Evolutionary conservation across 257 asterid genomes (phyloP).

Genomic region (Thymus mandschuricus): DNA sequence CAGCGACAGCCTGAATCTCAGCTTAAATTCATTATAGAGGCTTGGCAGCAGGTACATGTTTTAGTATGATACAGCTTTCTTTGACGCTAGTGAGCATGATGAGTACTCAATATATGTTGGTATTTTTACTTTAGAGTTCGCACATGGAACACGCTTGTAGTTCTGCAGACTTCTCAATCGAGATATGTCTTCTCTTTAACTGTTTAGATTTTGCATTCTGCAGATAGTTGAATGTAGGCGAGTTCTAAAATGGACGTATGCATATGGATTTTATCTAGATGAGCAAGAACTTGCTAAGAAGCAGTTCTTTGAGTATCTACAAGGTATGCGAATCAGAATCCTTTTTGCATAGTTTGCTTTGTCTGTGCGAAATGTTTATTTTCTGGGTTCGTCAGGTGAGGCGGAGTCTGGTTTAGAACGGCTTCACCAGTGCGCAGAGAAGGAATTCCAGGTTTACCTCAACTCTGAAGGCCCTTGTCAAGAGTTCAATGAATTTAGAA

Average conservation of each 20-base stretch:
- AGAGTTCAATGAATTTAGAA: conserved; percentile 87
- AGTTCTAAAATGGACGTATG: conserved; percentile 93
- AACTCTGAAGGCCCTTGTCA: conserved; percentile 70
- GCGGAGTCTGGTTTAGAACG: conserved; percentile 97
- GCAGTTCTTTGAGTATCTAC: conserved; percentile 91
- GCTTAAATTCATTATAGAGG: conserved; percentile 91
- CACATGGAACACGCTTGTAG: background rate
- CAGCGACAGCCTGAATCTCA: conserved; percentile 96
- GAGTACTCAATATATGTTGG: conserved; percentile 20
- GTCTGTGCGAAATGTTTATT: conserved; percentile 17
- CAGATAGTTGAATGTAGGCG: conserved; percentile 98
- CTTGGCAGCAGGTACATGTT: conserved; percentile 87
- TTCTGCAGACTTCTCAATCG: conserved; percentile 23
- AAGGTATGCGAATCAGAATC: conserved; percentile 51
- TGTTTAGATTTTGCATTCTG: conserved; percentile 34
- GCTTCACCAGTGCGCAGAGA: conserved; percentile 97
- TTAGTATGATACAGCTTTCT: conserved; percentile 14
- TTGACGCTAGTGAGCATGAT: conserved; percentile 12
- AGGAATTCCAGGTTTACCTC: conserved; percentile 79
- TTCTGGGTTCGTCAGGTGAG: conserved; percentile 62
- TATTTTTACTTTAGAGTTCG: conserved; percentile 11
- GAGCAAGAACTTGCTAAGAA: conserved; percentile 80
- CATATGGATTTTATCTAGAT: conserved; percentile 88
- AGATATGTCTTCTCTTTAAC: conserved; percentile 12
- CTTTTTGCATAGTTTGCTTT: conserved; percentile 16